phyloP scores from a whole-genome alignment of 345 rosid genomes.

The Excoecaria agallocha region DNA sequence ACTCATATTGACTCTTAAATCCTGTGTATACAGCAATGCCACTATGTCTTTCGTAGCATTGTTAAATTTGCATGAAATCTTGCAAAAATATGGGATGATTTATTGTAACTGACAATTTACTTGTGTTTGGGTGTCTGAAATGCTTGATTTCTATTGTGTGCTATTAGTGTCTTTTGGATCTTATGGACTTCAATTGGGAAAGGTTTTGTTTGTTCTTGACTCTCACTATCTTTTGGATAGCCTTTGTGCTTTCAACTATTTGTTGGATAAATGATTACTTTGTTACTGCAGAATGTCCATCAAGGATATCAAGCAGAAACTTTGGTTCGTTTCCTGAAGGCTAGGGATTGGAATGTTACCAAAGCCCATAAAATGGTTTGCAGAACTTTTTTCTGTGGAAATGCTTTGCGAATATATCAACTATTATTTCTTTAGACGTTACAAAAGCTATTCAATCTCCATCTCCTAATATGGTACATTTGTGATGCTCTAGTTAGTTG shows the following conservation, averaged over 20 bases:
- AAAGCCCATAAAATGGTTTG: constrained; percentile 92
- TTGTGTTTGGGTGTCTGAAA: not conserved
- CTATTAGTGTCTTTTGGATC: not conserved
- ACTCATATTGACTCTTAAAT: not conserved
- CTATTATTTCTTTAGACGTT: not conserved
- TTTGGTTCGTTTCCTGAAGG: constrained; percentile 77
- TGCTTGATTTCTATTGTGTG: not conserved
- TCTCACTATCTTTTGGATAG: no score
- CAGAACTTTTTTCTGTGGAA: constrained; percentile 3
- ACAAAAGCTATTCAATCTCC: constrained; percentile 15
- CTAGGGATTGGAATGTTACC: constrained; percentile 83
- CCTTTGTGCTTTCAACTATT: not conserved
- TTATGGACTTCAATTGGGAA: not conserved
- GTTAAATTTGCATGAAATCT: not conserved
- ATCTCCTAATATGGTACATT: constrained; percentile 8
- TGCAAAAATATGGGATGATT: not conserved
- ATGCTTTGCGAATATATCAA: not conserved
- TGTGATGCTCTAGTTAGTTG: constrained; percentile 63
- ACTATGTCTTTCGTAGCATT: not conserved
- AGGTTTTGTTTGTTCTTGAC: not conserved
- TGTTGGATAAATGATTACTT: constrained; percentile 1
- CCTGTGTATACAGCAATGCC: not conserved
- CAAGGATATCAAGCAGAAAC: constrained; percentile 77
- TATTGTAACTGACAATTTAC: not conserved
- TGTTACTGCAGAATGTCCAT: constrained; percentile 67